These are phyloP conservation scores for Fennellomyces sp. DNA, from an alignment of 371 early-diverging fungal genomes.

Conservation along the genomic window DNA sequence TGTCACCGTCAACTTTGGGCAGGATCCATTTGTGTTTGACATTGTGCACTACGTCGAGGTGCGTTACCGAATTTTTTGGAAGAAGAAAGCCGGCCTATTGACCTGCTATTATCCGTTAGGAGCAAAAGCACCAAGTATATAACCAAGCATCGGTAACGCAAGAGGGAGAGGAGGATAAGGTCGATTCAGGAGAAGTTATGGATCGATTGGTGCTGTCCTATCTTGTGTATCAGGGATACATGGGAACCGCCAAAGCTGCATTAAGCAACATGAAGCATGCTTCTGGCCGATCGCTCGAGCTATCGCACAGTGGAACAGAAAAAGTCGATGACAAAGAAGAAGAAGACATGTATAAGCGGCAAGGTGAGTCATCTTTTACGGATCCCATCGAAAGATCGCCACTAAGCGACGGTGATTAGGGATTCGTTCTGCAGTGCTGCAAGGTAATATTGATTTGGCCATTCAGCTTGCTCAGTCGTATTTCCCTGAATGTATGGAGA, in stretches of 20 bases:
- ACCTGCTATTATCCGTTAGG: not conserved
- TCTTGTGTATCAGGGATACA: slow-evolving; percentile 81
- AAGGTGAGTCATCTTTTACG: slow-evolving; percentile 17
- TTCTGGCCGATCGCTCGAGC: slow-evolving; percentile 3
- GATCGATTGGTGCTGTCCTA: slow-evolving; percentile 74
- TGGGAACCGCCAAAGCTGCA: slow-evolving; percentile 69
- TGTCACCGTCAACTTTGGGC: slow-evolving; percentile 90
- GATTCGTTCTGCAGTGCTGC: slow-evolving; percentile 66
- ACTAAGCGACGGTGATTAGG: too few relatives aligned
- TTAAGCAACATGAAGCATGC: slow-evolving; percentile 26
- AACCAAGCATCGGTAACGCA: not conserved
- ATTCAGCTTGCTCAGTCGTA: slow-evolving; percentile 59
- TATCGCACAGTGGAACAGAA: slow-evolving; percentile 8
- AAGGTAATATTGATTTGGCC: slow-evolving; percentile 78
- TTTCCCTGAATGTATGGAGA: slow-evolving; percentile 66
- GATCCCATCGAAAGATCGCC: not conserved
- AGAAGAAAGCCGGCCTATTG: too few relatives aligned
- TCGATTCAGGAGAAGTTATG: slow-evolving; percentile 13
- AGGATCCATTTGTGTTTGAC: slow-evolving; percentile 79
- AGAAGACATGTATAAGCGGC: slow-evolving; percentile 34
- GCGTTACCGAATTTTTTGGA: too few relatives aligned
- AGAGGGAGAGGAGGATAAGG: not conserved
- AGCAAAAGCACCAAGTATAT: not conserved
- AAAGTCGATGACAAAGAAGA: slow-evolving; percentile 15
- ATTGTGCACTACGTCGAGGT: slow-evolving; percentile 75